Base-by-base conservation (phyloP, 495 filamentous ascomycete genomes). In the Antarctomyces pellizariae region DNA sequence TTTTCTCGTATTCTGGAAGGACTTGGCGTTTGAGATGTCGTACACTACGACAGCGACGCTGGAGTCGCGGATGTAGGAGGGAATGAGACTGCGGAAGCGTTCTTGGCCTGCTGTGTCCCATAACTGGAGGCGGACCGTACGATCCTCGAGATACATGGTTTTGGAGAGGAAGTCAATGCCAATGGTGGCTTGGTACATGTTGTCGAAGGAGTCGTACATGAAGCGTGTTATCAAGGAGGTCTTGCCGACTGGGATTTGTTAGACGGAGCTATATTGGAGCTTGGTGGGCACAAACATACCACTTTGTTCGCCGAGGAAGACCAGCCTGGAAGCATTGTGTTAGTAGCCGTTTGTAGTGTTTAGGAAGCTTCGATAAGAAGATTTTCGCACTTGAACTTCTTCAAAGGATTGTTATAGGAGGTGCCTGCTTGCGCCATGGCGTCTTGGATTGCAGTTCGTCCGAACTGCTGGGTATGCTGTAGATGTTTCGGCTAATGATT, bases 201-300 rank as follows among this genome's bases (percentile, higher is more conserved):
- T 92, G 60, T 97, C 89, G 64, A 97, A 97, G 18, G 86, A 92
- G 54, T 97, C 86, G 61, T 97, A 97, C 86, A 97, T 97, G 58
- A 97, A 97, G 31, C 86, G 73, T 29, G 86, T 97, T 47, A 97
- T 97, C 43, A 97, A 56, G 23, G 89, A 95, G 19, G 86, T 97
- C 58, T 97, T 97, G 37, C 86, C 86, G 32, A 97, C 86, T 93
- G 49, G 34, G 29, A 13, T 28, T 4, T 15, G 2, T 17, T 13
- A 30, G 14, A 13, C 3, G n/a, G n/a, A n/a, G n/a, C n/a, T n/a
- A n/a, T n/a, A n/a, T n/a, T n/a, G 11, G 13, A 11, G 24, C 22
- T 19, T 6, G 15, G 17, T 7, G 7, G 17, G 16, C 5, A 24
- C 23, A 28, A 31, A 35, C 64, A 49, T 78, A 93, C 84, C 86